A percentile compares a stretch with the other conserved stretches of the same genome.
Evolutionary conservation across 2,329 filamentous ascomycete genomes (phyloP).

Genomic region (Pestalotiopsis sp.): DNA sequence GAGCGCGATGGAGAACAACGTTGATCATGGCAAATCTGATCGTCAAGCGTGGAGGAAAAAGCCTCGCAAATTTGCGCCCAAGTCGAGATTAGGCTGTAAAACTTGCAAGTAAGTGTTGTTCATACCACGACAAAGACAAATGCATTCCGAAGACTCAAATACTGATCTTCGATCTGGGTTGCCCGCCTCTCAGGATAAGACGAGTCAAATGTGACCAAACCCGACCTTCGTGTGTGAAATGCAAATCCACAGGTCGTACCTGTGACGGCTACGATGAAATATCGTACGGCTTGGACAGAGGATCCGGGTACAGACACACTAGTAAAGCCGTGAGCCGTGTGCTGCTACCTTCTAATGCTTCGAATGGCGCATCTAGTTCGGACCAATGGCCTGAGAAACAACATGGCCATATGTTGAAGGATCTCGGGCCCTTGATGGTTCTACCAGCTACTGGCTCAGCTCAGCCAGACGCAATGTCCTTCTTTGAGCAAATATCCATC

Average conservation of each 20-base stretch:
- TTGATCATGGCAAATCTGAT: constrained; percentile 20
- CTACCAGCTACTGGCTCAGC: constrained; percentile 22
- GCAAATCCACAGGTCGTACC: constrained; percentile 37
- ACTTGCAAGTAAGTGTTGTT: constrained; percentile 40
- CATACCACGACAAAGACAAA: constrained; percentile 8
- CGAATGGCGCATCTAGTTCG: neutral
- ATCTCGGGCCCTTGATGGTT: constrained; percentile 25
- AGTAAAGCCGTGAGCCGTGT: neutral
- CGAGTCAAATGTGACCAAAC: constrained; percentile 40
- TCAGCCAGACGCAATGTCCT: constrained; percentile 30
- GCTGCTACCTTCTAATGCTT: neutral
- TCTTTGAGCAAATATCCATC: constrained; percentile 32
- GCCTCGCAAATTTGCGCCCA: constrained; percentile 40
- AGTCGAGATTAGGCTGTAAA: constrained; percentile 41
- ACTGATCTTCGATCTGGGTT: constrained; percentile 17
- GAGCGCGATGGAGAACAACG: neutral
- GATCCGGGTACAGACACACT: neutral
- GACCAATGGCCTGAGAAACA: constrained; percentile 1
- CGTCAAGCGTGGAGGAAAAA: constrained; percentile 39
- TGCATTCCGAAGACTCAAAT: constrained; percentile 14
- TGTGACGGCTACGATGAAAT: constrained; percentile 37
- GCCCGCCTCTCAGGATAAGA: constrained; percentile 31
- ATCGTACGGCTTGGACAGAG: neutral
- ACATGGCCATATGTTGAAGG: constrained; percentile 16
- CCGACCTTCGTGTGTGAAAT: constrained; percentile 38